Conservation (phyloP, 164 flowering plant genomes). For the Aristolochia contorta region DNA sequence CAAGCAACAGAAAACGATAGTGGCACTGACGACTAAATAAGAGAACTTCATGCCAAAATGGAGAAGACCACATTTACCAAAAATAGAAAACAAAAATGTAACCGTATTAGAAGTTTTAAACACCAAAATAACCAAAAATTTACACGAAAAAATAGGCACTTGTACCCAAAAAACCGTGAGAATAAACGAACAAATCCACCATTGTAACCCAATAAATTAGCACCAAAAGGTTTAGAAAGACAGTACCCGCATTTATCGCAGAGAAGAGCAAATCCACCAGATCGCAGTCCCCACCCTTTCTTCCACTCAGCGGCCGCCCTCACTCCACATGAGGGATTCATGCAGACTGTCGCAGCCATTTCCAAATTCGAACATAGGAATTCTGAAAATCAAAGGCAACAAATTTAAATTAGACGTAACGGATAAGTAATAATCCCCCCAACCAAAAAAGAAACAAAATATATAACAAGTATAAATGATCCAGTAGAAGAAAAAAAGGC, state of each 20-base stretch:
- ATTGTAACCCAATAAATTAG: background rate
- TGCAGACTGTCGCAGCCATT: conserved; percentile 48
- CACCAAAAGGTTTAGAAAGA: background rate
- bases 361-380: conserved; percentile 8
- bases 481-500: too few species aligned
- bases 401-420: background rate
- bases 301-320: conserved; percentile 41
- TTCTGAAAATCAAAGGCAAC: background rate
- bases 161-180: background rate
- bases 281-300: conserved; percentile 63
- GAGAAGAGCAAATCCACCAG: conserved; percentile 54
- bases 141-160: background rate
- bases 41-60: background rate
- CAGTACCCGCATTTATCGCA: conserved; percentile 70
- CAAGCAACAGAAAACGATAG: too few species aligned
- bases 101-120: background rate
- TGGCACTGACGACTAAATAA: background rate
- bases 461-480: background rate
- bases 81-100: background rate
- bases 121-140: background rate
- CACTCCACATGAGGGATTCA: conserved; percentile 44
- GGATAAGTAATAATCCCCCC: background rate
- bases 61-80: background rate
- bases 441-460: background rate
- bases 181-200: too few species aligned